Conservation (phyloP, 2,329 filamentous ascomycete species). For the Fusarium robinianum region DNA sequence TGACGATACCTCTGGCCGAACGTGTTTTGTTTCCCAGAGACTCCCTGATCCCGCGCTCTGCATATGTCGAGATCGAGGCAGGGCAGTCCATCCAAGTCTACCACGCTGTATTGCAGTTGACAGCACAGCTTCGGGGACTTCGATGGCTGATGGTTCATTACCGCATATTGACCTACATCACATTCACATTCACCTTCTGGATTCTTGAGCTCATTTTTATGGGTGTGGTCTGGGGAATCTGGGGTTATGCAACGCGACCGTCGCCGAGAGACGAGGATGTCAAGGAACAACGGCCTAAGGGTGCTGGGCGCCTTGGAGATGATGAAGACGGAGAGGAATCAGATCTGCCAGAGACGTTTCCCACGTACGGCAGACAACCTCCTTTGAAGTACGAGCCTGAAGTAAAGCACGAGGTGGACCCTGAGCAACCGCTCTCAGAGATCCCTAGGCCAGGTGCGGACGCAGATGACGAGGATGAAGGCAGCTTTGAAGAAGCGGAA, state of each 20-base stretch:
- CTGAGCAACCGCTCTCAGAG: constrained; percentile 41
- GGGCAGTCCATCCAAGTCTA: constrained; percentile 78
- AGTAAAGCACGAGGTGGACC: constrained; percentile 43
- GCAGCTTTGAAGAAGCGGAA: constrained; percentile 43
- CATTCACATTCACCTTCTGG: constrained; percentile 79
- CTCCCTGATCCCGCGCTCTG: constrained; percentile 49
- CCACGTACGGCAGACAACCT: constrained; percentile 48
- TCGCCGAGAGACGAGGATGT: constrained; percentile 10
- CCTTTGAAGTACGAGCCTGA: constrained; percentile 48
- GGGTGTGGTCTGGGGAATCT: constrained; percentile 66
- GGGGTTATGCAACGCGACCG: constrained; percentile 41
- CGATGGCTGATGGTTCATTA: constrained; percentile 88
- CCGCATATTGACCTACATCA: constrained; percentile 68
- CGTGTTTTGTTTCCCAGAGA: constrained; percentile 62
- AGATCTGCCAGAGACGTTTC: constrained; percentile 51
- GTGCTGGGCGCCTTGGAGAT: constrained; percentile 14
- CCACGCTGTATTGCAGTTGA: constrained; percentile 67
- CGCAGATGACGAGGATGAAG: constrained; percentile 52
- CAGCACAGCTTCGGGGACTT: constrained; percentile 75
- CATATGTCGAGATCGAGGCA: constrained; percentile 69
- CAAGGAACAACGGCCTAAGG: constrained; percentile 12
- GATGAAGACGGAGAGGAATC: constrained; percentile 40
- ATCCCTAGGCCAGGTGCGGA: constrained; percentile 45
- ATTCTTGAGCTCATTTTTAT: constrained; percentile 70
- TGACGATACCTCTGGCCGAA: constrained; percentile 76